Evolutionary conservation across 1,284 basidiomycete species (phyloP), one percentile per base, ranked within the genome.

Genomic region (Vanrija sp.): DNA sequence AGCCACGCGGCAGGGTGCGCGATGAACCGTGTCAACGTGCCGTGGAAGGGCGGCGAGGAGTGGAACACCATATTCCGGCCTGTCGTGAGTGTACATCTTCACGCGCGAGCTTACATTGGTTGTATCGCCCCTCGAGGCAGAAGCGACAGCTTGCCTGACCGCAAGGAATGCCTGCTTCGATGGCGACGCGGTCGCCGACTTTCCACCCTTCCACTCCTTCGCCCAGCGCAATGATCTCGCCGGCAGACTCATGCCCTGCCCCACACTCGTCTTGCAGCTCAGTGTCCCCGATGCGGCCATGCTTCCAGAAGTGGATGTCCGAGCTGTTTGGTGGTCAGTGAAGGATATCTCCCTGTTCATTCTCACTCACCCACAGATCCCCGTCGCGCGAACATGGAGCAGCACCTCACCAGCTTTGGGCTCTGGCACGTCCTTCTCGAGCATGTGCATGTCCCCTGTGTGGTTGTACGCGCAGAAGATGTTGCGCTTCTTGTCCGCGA

Each of bases 151-250:
- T 68, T 3, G 79, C 69, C 50, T 71, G 67, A 55, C 74, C 69
- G 65, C 81, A 82, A 1, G 79, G 79, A 8, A 81, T 77, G 44
- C 79, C 79, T n/a, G 78, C 77, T 63, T 81, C 79, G 51, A 80
- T 77, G 28, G 78, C 78, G 3, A 80, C 78, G 6, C 76, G 61
- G 60, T 79, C 78, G 3, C 74, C 75, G 8, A 72, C 65, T 49
- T 73, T 71, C 48, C 71, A 65, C 19, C 71, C 54, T 8, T 61
- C 64, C 1, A 79, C 78, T 6, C 68, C 77, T 28, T 69, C 63
- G 12, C 78, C 78, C 42, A 80, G 65, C 39, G 72, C 71, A 21
- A 77, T 63, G 53, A 80, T 65, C 50, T 76, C 72, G 14, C 79
- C 80, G 3, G 78, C 76, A 0, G 71, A 72, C 65, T 77, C 77